phyloP scores from a whole-genome alignment of 1,284 basidiomycete species.

The Ceraceosorus guamensis region DNA sequence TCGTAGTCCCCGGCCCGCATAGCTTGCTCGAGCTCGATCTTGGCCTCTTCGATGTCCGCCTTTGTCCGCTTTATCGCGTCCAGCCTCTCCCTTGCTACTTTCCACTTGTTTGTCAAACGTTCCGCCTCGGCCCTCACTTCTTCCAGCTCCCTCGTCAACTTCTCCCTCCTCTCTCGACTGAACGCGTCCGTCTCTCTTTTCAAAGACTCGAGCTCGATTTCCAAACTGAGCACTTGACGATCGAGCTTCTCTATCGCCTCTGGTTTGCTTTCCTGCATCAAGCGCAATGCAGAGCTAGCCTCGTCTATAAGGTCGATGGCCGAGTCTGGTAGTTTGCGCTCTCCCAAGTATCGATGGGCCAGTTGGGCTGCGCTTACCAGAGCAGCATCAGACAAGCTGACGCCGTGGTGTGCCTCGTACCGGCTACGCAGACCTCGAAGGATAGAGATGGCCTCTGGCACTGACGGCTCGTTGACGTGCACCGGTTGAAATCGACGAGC shows the following conservation, averaged over 20 bases:
- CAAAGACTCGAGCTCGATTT: conserved; percentile 78
- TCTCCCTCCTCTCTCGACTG: conserved; percentile 63
- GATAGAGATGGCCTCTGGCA: conserved; percentile 85
- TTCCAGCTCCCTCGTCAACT: conserved; percentile 55
- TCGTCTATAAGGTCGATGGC: conserved; percentile 50
- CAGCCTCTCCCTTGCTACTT: conserved; percentile 66
- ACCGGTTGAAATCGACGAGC: conserved; percentile 89
- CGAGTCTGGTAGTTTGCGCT: conserved; percentile 47
- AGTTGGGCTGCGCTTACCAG: conserved; percentile 84
- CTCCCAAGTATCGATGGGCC: conserved; percentile 78
- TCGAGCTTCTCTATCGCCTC: conserved; percentile 76
- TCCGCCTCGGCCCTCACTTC: conserved; percentile 21
- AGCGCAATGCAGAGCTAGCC: conserved; percentile 63
- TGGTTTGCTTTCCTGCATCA: conserved; percentile 84
- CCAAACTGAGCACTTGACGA: conserved; percentile 70
- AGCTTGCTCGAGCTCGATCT: conserved; percentile 76
- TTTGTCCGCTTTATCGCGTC: conserved; percentile 72
- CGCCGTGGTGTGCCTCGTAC: conserved; percentile 56
- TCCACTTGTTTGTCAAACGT: conserved; percentile 65
- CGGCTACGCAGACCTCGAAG: conserved; percentile 81
- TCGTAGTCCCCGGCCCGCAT: conserved; percentile 76
- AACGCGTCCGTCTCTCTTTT: conserved; percentile 80
- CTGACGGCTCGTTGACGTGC: conserved; percentile 81
- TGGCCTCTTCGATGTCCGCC: conserved; percentile 70
- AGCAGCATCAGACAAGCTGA: conserved; percentile 78